Conservation (phyloP, 495 filamentous ascomycete genomes). For the Talaromyces thailandensis region DNA sequence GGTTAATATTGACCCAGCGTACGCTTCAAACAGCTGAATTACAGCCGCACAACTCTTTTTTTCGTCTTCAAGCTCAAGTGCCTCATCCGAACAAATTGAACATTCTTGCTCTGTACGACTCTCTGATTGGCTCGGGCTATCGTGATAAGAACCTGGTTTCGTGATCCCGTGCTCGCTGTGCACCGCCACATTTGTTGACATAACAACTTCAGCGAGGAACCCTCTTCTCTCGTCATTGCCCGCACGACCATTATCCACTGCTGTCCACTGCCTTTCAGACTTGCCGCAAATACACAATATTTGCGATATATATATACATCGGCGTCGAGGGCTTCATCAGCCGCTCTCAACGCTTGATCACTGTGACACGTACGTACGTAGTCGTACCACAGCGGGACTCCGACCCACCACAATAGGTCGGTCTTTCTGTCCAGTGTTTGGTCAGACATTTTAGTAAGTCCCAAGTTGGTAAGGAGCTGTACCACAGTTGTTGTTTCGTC, state of each 20-base stretch:
- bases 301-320: not conserved
- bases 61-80: not conserved
- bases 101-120: not conserved
- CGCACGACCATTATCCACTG: not conserved
- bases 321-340: not conserved
- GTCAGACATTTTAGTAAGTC: not conserved
- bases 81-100: not conserved
- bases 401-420: not conserved
- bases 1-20: not conserved
- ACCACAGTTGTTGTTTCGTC: not conserved
- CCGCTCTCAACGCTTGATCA: not conserved
- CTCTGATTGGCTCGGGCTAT: conserved; percentile 1
- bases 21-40: not conserved
- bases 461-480: not conserved
- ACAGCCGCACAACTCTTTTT: not conserved
- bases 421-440: not conserved
- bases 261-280: not conserved
- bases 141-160: not conserved
- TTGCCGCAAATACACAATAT: not conserved
- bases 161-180: not conserved
- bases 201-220: not conserved
- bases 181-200: conserved; percentile 1
- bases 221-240: not conserved
- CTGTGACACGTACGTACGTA: not conserved
- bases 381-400: not conserved